Percentiles rank a stretch among this genome's conserved stretches.
phyloP scores from a whole-genome alignment of 176 grass and related monocot species.

The Tillandsia fasciculata region DNA sequence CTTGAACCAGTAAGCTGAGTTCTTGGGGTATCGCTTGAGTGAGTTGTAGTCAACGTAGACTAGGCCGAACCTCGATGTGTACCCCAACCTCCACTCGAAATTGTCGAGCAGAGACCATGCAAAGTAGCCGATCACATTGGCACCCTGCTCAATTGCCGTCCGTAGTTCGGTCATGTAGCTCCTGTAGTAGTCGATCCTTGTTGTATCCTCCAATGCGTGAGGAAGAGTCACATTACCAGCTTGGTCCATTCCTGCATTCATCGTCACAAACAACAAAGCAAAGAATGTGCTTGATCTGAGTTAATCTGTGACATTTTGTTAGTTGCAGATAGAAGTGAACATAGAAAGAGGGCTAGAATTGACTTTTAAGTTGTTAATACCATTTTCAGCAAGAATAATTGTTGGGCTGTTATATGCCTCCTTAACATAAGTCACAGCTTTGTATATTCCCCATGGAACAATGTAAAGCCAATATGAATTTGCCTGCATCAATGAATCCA shows the following conservation, averaged over 20 bases:
- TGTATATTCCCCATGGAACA: conserved; percentile 88
- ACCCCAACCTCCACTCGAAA: conserved; percentile 48
- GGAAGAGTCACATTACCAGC: conserved; percentile 32
- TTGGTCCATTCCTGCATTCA: conserved; percentile 42
- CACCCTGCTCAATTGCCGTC: conserved; percentile 21
- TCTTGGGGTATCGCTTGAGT: conserved; percentile 45
- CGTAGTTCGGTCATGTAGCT: conserved; percentile 40
- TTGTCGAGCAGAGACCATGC: conserved; percentile 54
- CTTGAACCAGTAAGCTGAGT: conserved; percentile 45
- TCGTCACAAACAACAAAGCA: too few species aligned
- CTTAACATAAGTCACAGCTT: conserved; percentile 68
- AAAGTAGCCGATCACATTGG: conserved; percentile 38
- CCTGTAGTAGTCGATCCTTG: conserved; percentile 41
- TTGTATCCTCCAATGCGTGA: conserved; percentile 23
- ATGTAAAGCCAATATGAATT: conserved; percentile 73
- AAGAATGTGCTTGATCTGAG: neutral
- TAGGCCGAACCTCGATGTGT: conserved; percentile 38
- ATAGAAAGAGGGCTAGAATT: neutral
- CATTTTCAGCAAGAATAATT: conserved; percentile 71
- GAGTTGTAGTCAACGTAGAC: conserved; percentile 31
- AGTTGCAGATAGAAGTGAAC: neutral
- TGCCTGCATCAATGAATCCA: conserved; percentile 25
- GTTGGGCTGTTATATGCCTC: conserved; percentile 51
- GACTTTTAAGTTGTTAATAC: conserved; percentile 22
- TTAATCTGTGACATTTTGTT: neutral